A percentile compares a stretch with the other conserved stretches of the same genome.
These are phyloP conservation scores for Capsicum baccatum DNA, from an alignment of 257 asterid species.

Conservation along the genomic window DNA sequence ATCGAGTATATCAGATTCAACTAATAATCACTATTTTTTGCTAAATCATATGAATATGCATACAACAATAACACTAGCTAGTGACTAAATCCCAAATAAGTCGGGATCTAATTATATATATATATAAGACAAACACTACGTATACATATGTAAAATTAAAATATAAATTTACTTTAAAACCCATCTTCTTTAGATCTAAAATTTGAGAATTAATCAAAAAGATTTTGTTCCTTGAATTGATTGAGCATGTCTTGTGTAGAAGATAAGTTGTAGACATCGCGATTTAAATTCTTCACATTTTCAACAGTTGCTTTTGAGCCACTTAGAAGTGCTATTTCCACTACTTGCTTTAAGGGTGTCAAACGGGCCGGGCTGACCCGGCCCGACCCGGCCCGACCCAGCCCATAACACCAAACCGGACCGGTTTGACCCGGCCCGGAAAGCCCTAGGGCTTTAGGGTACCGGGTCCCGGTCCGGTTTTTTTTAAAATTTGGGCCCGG, in stretches of 20 bases:
- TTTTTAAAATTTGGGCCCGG: no score
- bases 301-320: background rate
- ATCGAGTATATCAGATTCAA: background rate
- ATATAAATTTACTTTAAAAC: no score
- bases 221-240: background rate
- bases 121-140: background rate
- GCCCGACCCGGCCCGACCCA: no score
- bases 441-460: no score
- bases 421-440: no score
- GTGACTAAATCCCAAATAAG: no score
- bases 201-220: background rate
- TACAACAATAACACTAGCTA: no score
- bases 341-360: no score
- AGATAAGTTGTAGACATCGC: background rate
- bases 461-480: no score
- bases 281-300: background rate
- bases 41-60: background rate
- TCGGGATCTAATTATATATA: background rate
- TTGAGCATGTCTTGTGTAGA: conserved; percentile 15
- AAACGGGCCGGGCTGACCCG: no score
- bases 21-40: background rate
- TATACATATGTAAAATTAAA: background rate
- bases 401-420: no score
- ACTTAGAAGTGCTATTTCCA: background rate
- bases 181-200: background rate